Percentiles rank a stretch among this genome's conserved stretches.
phyloP scores from a whole-genome alignment of 108 stramenopile genomes.

The Skeletonema grethae region DNA sequence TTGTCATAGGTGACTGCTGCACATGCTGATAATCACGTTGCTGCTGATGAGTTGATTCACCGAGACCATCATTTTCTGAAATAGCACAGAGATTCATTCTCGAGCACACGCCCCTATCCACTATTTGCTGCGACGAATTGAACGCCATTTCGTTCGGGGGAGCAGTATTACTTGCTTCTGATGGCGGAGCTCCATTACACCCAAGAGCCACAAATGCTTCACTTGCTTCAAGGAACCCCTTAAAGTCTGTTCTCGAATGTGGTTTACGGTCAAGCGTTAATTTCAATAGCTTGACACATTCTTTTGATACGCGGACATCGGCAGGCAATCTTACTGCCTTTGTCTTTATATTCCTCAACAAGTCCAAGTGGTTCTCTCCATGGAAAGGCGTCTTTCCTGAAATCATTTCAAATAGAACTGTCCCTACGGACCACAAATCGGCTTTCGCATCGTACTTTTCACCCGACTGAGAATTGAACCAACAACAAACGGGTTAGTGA shows the following conservation, averaged over 20 bases:
- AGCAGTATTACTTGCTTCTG: slow-evolving; percentile 8
- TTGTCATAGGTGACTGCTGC: slow-evolving; percentile 42
- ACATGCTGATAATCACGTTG: slow-evolving; percentile 10
- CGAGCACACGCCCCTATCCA: slow-evolving; percentile 21
- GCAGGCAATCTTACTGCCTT: slow-evolving; percentile 84
- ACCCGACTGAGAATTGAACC: slow-evolving; percentile 44
- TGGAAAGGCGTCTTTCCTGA: slow-evolving; percentile 86
- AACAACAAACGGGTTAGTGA: neutral
- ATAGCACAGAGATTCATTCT: slow-evolving; percentile 75
- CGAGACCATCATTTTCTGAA: slow-evolving; percentile 65
- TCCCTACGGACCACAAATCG: slow-evolving; percentile 97
- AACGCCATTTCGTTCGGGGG: neutral
- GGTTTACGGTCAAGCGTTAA: slow-evolving; percentile 82
- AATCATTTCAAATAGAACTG: slow-evolving; percentile 97
- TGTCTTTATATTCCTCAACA: slow-evolving; percentile 83
- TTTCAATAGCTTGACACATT: slow-evolving; percentile 80
- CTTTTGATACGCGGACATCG: slow-evolving; percentile 78
- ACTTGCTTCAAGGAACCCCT: slow-evolving; percentile 74
- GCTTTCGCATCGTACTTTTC: slow-evolving; percentile 93
- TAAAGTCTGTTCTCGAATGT: slow-evolving; percentile 75
- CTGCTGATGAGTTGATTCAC: slow-evolving; percentile 27
- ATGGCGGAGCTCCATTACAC: slow-evolving; percentile 59
- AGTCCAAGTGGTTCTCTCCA: slow-evolving; percentile 91
- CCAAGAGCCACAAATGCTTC: slow-evolving; percentile 83
- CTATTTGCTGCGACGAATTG: slow-evolving; percentile 26